Evolutionary conservation across 352 stramenopile genomes (phyloP), one percentile per base, ranked within the genome.

Genomic region (Globisporangium spinosum): DNA sequence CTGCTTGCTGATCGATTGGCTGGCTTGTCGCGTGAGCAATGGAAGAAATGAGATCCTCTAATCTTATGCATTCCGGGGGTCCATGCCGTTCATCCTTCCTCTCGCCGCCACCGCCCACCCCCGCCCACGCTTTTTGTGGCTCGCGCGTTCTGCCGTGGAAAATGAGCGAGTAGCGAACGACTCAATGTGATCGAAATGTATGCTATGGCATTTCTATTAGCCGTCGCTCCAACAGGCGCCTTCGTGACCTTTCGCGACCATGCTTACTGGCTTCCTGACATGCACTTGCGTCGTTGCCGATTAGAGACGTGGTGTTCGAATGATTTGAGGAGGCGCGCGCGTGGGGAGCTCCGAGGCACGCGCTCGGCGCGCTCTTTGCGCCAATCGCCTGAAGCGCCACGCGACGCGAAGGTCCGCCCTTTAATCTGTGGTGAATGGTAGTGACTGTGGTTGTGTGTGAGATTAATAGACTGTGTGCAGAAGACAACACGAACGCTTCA

Each of bases 31-130:
- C 51, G 51, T 32, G 22, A 29, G 10, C 12, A 45, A 27, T 17
- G 22, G 23, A 9, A 58, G 12, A 32, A 32, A 58, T 58, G 51
- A 58, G 22, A 58, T 58, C 17, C 23, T 58, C 51, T 58, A 58
- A 34, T 58, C 3, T 58, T 58, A 13, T 58, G 53, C 25, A 22
- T 58, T 58, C 53, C 25, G 53, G 53, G 23, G 53, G 53, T 58
- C 25, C 53, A 58, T 20, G 20, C 13, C 20, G 25, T n/a, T 38
- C 25, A 38, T 43, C 38, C 35, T 43, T 13, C 12, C 13, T 20
- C 13, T 49, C 15, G 15, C 8, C 40, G 15, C 15, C 40, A 1
- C 40, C 40, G 3, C 40, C 38, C 38, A 4, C 13, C 13, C 12
- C 38, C 40, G 13, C 4, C 35, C 10, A 10, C 8, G 35, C 35